Evolutionary conservation across 306 rosid species (phyloP), one percentile per base, ranked within the genome.

Genomic region (Begonia peltatifolia): DNA sequence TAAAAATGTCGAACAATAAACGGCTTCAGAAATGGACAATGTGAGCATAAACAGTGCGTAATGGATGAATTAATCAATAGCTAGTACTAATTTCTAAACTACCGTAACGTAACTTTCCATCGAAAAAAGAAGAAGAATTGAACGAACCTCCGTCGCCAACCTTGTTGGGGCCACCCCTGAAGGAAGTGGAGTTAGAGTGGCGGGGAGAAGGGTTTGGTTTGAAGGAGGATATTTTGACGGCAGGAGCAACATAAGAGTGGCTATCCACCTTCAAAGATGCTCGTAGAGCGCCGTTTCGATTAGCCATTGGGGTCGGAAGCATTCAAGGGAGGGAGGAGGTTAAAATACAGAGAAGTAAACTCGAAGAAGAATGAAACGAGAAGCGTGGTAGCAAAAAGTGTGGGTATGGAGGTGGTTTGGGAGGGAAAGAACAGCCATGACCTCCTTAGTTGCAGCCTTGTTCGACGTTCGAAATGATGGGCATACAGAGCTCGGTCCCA

Each of bases 241-340:
- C 59, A 16, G 69, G 30, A 11, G 47, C 46, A 25, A 57, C 63
- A 47, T 14, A 56, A 14, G 60, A 53, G 2, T 68, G 74, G 52
- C 76, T 79, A 70, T 77, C 83, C 76, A 63, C 53, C 67, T 68
- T 70, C 53, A 63, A 41, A 16, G 61, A 35, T 9, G 67, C 71
- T 55, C 66, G 56, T 7, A 36, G 36, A 44, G 62, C 60, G 17
- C 69, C 72, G 50, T 63, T 74, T 51, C 79, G 63, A 54, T 60
- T 30, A 44, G 59, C 69, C 71, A 68, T 61, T 50, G 7, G 46
- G 16, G 44, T 43, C 63, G 53, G 47, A 25, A 46, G 17, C 3
- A 47, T 46, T 58, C 52, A 2, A 15, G 14, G 12, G 8, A 23
- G 3, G 35, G 15, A 46, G 30, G 38, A 6, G 2, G 22, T 1